Base-by-base conservation (phyloP, 164 flowering plant species). In the Vitis rupestris region DNA sequence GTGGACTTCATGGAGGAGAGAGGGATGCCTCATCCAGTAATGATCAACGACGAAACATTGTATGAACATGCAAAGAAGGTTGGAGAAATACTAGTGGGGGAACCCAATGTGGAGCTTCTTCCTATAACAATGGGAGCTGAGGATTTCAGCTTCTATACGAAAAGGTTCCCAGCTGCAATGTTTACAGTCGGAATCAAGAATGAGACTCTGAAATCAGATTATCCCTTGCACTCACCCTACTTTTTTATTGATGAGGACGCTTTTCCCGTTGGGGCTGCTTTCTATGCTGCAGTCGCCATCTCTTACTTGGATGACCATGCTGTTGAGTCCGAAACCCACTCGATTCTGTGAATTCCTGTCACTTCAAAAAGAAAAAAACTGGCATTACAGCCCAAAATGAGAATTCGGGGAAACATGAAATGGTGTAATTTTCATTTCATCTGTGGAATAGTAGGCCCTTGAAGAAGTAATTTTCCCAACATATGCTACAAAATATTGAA, bases 181-280 rank as follows among this genome's bases (percentile, higher is more conserved):
- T 70, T 69, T 63, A 68, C 58, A 2, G 54, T 77, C 0, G 80
- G 80, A 10, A 70, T 29, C 31, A 54, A 51, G 67, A 77, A 77
- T 16, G 75, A 78, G 64, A 63, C 47, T 9, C 62, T 73, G 57
- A 57, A 63, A 27, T 62, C 81, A 16, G 65, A 67, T 50, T 62
- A 56, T 31, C 63, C 66, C 17, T 23, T 76, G 61, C 84, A 81
- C 74, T 75, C 79, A 3, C 80, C 84, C 13, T 53, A 78, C 70
- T 81, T 75, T 53, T 37, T 66, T 50, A 37, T 81, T 11, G 84
- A 81, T 50, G 84, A 81, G 69, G 80, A 81, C 23, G 78, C 75
- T 63, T 72, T 81, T 59, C 77, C 81, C 0, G 61, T 75, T n/a
- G 84, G 84, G 58, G 79, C 81, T 14, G 84, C 80, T 48, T 70